Percentiles rank a stretch among this genome's conserved stretches.
These are phyloP conservation scores for Dillenia turbinata DNA, from an alignment of 164 flowering plant species.

Conservation along the genomic window DNA sequence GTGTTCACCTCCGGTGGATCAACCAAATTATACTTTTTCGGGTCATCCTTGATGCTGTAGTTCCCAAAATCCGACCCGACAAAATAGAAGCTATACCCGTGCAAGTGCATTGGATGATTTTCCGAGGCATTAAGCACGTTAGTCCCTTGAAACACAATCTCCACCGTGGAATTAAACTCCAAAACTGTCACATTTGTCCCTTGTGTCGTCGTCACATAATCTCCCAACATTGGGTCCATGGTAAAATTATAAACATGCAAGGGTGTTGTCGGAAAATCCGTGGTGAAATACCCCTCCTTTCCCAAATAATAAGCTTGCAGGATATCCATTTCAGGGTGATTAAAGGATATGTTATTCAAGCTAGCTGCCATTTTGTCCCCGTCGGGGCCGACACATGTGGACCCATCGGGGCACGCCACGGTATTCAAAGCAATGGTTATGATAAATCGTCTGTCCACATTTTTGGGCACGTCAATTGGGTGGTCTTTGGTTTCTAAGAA, in stretches of 20 bases:
- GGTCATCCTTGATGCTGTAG: slow-evolving; percentile 11
- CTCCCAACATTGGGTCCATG: neutral
- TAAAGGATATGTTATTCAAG: slow-evolving; percentile 14
- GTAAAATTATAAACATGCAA: slow-evolving; percentile 10
- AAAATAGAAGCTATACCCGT: slow-evolving; percentile 22
- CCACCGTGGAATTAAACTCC: slow-evolving; percentile 13
- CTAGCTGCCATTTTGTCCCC: slow-evolving; percentile 6
- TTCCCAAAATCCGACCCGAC: slow-evolving; percentile 20
- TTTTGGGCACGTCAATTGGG: slow-evolving; percentile 23
- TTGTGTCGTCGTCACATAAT: neutral
- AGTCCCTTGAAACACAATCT: slow-evolving; percentile 23
- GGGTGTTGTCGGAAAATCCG: slow-evolving; percentile 11
- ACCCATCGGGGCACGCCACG: no score
- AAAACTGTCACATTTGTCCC: slow-evolving; percentile 9
- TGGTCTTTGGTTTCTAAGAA: slow-evolving; percentile 18
- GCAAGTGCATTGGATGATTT: slow-evolving; percentile 24
- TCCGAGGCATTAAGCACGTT: neutral
- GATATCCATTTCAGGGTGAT: neutral
- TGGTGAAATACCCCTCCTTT: slow-evolving; percentile 3
- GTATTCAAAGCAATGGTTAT: neutral
- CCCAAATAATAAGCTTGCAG: slow-evolving; percentile 11
- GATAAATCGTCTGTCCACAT: neutral
- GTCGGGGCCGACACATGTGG: no score
- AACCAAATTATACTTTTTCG: slow-evolving; percentile 13
- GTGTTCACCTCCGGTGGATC: slow-evolving; percentile 21